A percentile compares a stretch with the other conserved stretches of the same genome.
phyloP scores from a whole-genome alignment of 768 basidiomycete species.

The Galerina sulciceps region DNA sequence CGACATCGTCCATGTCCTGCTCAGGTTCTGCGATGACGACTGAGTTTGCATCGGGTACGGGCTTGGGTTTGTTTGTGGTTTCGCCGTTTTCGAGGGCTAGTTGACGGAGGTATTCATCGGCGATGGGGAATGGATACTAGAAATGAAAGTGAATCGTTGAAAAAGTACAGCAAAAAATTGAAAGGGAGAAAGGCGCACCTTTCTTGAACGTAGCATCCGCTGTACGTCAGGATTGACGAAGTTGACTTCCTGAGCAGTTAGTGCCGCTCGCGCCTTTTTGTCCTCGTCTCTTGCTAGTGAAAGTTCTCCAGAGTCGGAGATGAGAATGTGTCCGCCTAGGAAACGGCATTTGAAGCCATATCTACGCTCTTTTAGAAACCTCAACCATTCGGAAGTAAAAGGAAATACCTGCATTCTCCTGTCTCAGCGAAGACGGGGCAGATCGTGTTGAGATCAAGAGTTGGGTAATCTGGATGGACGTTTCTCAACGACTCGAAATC shows the following conservation, averaged over 20 bases:
- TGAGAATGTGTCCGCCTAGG: constrained; percentile 71
- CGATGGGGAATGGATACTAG: constrained; percentile 69
- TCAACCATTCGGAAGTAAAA: not conserved
- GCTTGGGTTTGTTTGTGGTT: constrained; percentile 25
- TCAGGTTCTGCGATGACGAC: constrained; percentile 44
- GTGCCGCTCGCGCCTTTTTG: constrained; percentile 52
- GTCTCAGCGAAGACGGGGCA: constrained; percentile 73
- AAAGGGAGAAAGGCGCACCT: constrained; percentile 45
- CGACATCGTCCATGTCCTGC: constrained; percentile 36
- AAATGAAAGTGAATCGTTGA: not conserved
- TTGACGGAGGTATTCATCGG: constrained; percentile 64
- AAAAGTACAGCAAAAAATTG: not conserved
- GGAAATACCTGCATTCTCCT: constrained; percentile 69
- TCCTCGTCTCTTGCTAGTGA: constrained; percentile 58
- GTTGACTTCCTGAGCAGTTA: constrained; percentile 68
- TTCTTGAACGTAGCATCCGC: constrained; percentile 67
- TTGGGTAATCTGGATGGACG: constrained; percentile 37
- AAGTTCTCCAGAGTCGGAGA: constrained; percentile 47
- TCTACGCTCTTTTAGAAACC: constrained; percentile 25
- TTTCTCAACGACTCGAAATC: constrained; percentile 28
- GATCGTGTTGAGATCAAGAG: constrained; percentile 47
- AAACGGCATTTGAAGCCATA: constrained; percentile 93
- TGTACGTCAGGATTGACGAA: constrained; percentile 61
- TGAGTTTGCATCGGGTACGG: constrained; percentile 23
- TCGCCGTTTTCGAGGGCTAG: constrained; percentile 42